phyloP scores from a whole-genome alignment of 306 rosid species.

The Prunus davidiana region DNA sequence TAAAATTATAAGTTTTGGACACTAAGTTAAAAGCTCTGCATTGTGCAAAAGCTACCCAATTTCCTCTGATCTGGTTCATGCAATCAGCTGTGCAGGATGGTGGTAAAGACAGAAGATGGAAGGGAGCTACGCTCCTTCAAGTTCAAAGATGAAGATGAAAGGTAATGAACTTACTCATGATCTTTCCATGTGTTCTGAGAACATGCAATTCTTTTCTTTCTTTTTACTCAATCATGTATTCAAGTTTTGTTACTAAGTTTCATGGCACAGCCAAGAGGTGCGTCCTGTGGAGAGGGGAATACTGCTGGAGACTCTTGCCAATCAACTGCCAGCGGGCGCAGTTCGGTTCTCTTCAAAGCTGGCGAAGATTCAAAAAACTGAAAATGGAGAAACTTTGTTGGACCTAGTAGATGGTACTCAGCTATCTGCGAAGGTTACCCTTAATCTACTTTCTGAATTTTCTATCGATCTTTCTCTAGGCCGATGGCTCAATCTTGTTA shows the following conservation, averaged over 20 bases:
- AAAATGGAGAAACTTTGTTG: slow-evolving; percentile 51
- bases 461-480: no score
- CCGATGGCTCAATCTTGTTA: no score
- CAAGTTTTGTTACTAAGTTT: neutral
- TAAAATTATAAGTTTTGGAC: no score
- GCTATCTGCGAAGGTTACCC: slow-evolving; percentile 63
- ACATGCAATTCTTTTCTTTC: neutral
- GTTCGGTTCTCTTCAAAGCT: slow-evolving; percentile 70
- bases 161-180: slow-evolving; percentile 20
- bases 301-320: slow-evolving; percentile 75
- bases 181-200: neutral
- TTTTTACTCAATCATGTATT: neutral
- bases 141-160: slow-evolving; percentile 78
- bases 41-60: neutral
- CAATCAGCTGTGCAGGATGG: slow-evolving; percentile 85
- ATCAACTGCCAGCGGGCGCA: slow-evolving; percentile 48
- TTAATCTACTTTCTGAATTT: neutral
- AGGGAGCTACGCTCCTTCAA: slow-evolving; percentile 72
- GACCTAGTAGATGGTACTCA: slow-evolving; percentile 65
- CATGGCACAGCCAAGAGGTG: slow-evolving; percentile 73
- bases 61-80: slow-evolving; percentile 44
- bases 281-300: slow-evolving; percentile 88
- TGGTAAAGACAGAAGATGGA: slow-evolving; percentile 69
- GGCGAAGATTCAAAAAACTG: slow-evolving; percentile 42
- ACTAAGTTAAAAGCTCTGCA: no score